These are phyloP conservation scores for Pyrrhoderma noxium DNA, from an alignment of 1,284 basidiomycete species.

Conservation along the genomic window DNA sequence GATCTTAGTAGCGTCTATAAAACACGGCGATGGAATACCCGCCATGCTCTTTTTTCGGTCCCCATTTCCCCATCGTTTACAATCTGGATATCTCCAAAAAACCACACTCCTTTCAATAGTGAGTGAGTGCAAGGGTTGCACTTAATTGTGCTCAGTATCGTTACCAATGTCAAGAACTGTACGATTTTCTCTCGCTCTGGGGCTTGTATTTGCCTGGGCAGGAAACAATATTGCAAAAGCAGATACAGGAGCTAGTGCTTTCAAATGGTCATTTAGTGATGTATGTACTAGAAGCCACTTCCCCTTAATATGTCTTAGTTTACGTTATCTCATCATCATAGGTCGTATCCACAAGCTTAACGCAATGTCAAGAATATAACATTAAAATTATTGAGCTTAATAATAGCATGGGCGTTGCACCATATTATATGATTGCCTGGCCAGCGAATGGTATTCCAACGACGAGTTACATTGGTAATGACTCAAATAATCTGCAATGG, in stretches of 20 bases:
- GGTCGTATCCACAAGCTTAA: slow-evolving; percentile 8
- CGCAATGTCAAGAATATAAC: slow-evolving; percentile 6
- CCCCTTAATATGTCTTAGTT: neutral
- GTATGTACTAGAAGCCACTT: neutral
- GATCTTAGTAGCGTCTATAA: too few species aligned
- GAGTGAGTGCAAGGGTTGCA: too few species aligned
- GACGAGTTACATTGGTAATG: slow-evolving; percentile 33
- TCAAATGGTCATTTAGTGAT: neutral
- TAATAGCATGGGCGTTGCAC: slow-evolving; percentile 23
- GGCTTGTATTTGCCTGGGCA: too few species aligned
- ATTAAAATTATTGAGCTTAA: neutral
- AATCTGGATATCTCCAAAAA: too few species aligned
- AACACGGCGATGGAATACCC: too few species aligned
- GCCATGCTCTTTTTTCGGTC: too few species aligned
- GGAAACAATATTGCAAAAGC: too few species aligned
- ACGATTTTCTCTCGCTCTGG: too few species aligned
- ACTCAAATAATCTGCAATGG: slow-evolving; percentile 35
- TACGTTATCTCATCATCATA: neutral
- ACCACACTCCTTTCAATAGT: too few species aligned
- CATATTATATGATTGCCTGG: slow-evolving; percentile 45
- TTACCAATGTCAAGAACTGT: too few species aligned
- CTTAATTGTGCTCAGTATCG: too few species aligned
- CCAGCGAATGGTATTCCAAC: slow-evolving; percentile 35
- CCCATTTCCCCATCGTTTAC: too few species aligned
- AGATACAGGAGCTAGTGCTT: neutral